phyloP scores from a whole-genome alignment of 1,284 basidiomycete species.

The Leccinum griseonigrum region DNA sequence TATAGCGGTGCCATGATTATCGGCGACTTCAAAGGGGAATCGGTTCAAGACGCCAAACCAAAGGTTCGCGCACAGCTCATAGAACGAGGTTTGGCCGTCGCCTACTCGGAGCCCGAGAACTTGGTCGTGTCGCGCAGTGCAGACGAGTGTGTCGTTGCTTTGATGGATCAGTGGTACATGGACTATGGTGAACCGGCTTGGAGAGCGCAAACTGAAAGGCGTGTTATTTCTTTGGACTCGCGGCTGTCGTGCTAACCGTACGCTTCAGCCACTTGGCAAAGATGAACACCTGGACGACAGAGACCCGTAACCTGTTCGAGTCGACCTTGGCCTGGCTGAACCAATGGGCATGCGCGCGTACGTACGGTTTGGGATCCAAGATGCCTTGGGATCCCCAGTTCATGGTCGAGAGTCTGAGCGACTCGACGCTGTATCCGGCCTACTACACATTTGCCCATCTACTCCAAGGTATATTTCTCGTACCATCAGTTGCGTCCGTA shows the following conservation, averaged over 20 bases:
- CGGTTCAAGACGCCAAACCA: constrained; percentile 89
- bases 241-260: neutral
- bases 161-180: constrained; percentile 99
- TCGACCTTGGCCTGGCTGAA: constrained; percentile 94
- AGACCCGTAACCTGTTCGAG: constrained; percentile 93
- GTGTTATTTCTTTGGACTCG: constrained; percentile 42
- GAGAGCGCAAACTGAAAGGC: constrained; percentile 87
- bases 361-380: constrained; percentile 94
- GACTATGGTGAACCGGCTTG: constrained; percentile 94
- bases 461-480: constrained; percentile 64
- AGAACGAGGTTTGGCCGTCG: constrained; percentile 72
- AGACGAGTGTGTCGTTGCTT: constrained; percentile 96
- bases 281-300: constrained; percentile 89
- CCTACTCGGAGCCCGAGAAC: constrained; percentile 97
- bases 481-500: neutral
- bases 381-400: constrained; percentile 97
- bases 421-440: constrained; percentile 99
- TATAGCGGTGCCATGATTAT: constrained; percentile 90
- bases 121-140: constrained; percentile 86
- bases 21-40: constrained; percentile 85
- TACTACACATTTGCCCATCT: constrained; percentile 96
- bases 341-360: constrained; percentile 98
- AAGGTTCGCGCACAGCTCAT: constrained; percentile 90
- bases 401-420: constrained; percentile 95
- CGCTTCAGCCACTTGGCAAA: constrained; percentile 64